phyloP scores from a whole-genome alignment of 352 stramenopile genomes.

The Ophiocytium majus region DNA sequence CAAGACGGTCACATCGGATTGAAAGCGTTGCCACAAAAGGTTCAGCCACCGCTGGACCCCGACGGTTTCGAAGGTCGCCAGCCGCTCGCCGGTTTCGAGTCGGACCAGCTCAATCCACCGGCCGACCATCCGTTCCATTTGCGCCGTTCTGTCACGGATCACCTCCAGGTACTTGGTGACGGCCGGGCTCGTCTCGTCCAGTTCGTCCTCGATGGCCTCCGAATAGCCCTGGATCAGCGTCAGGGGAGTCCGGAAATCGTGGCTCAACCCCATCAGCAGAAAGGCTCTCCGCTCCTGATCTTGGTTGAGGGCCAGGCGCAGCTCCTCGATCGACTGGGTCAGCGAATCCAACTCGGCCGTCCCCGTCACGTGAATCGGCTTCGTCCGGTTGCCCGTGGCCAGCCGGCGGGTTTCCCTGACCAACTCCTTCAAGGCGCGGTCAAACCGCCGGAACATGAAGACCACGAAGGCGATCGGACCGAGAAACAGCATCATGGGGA shows the following conservation, averaged over 20 bases:
- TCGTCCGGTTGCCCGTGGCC: no score
- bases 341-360: background rate
- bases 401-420: no score
- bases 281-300: background rate
- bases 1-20: no score
- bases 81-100: background rate
- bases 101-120: background rate
- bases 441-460: no score
- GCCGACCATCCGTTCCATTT: background rate
- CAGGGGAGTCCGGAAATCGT: slow-evolving; percentile 2
- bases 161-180: background rate
- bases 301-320: background rate
- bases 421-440: no score
- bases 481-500: no score
- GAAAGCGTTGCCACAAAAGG: no score
- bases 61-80: no score
- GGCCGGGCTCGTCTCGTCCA: background rate
- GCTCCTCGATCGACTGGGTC: background rate
- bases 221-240: background rate
- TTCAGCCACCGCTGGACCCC: no score
- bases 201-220: background rate
- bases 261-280: background rate
- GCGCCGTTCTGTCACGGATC: no score
- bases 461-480: no score
- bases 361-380: background rate